Conservation (phyloP, 2,329 filamentous ascomycete genomes). For the Leptographium procerum region DNA sequence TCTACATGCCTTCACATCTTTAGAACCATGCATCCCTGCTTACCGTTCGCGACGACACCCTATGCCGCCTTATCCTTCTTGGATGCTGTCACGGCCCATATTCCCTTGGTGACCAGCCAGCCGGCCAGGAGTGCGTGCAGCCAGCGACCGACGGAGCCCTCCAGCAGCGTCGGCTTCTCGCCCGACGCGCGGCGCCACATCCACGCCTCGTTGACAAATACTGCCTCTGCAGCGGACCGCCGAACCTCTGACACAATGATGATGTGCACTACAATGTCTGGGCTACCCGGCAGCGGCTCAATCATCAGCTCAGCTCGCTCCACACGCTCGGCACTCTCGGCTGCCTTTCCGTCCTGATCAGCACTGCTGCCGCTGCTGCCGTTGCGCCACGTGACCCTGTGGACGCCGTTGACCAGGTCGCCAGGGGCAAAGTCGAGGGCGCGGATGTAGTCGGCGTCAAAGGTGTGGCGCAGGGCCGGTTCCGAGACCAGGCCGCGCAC, state of each 20-base stretch:
- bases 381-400: slow-evolving; percentile 17
- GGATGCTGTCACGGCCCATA: slow-evolving; percentile 1
- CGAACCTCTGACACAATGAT: slow-evolving; percentile 17
- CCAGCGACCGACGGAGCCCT: slow-evolving; percentile 18
- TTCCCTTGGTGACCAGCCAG: slow-evolving; percentile 10
- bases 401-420: slow-evolving; percentile 22
- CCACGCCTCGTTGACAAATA: slow-evolving; percentile 28
- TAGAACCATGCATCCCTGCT: too few relatives aligned
- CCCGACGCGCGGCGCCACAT: slow-evolving; percentile 20
- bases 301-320: slow-evolving; percentile 20
- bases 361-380: slow-evolving; percentile 3
- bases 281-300: slow-evolving; percentile 16
- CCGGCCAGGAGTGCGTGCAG: slow-evolving; percentile 15
- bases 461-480: slow-evolving; percentile 11
- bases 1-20: too few relatives aligned
- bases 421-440: slow-evolving; percentile 14
- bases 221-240: slow-evolving; percentile 8
- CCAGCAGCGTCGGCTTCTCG: slow-evolving; percentile 20
- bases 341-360: background rate
- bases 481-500: slow-evolving; percentile 17
- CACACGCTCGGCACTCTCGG: slow-evolving; percentile 17
- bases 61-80: background rate
- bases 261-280: slow-evolving; percentile 14
- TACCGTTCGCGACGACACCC: too few relatives aligned
- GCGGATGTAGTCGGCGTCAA: slow-evolving; percentile 16